A percentile compares a stretch with the other conserved stretches of the same genome.
Conservation (phyloP, 139 green algal genomes). For the Astrephomene gubernaculifera region DNA sequence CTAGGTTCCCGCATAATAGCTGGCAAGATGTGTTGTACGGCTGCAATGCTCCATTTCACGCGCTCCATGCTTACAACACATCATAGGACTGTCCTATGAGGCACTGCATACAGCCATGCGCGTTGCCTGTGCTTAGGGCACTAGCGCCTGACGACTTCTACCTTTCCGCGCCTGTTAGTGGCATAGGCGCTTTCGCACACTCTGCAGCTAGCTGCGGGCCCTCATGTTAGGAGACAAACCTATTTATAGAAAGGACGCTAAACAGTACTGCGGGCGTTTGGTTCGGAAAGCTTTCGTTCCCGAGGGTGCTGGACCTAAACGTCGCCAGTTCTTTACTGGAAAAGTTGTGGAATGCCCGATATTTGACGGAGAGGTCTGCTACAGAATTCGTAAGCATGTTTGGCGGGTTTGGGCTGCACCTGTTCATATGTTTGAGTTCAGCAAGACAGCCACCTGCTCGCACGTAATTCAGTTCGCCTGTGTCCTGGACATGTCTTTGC, state of each 20-base stretch:
- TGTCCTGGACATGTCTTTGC: neutral
- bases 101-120: too few species aligned
- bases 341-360: neutral
- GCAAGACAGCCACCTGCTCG: neutral
- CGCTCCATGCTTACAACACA: too few species aligned
- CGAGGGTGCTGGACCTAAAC: neutral
- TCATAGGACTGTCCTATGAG: too few species aligned
- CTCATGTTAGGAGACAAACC: neutral
- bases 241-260: neutral
- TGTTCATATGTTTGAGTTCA: neutral
- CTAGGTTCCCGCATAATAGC: too few species aligned
- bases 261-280: neutral
- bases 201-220: too few species aligned
- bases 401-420: neutral
- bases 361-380: conserved; percentile 14
- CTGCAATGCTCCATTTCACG: too few species aligned
- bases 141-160: too few species aligned
- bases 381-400: conserved; percentile 6
- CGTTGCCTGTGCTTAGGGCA: too few species aligned
- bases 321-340: neutral
- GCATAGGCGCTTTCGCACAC: too few species aligned
- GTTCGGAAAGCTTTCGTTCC: conserved; percentile 14
- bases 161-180: too few species aligned
- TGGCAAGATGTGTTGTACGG: too few species aligned
- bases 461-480: neutral